Base-by-base conservation (phyloP, 257 asterid species). In the Lavandula angustifolia region DNA sequence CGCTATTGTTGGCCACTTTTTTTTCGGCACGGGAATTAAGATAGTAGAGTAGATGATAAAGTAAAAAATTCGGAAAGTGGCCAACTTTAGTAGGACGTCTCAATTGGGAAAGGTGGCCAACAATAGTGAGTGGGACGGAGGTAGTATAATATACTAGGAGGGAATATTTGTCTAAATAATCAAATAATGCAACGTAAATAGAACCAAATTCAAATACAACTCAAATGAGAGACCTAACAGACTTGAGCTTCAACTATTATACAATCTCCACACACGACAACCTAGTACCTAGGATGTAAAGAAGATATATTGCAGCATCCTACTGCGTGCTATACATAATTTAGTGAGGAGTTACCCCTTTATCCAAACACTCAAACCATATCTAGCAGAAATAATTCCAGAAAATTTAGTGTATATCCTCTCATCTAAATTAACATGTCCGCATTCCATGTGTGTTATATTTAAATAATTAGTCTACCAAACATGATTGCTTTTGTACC, bases 401-500 rank as follows among this genome's bases (percentile, higher is more conserved):
- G n/a, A 40, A 40, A 40, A 42, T 42, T 11, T 10, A 2, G 47
- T 0, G 47, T 10, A 42, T 42, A 10, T 0, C 47, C 47, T 42
- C 12, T 27, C 43, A 35, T 51, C 35, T 54, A 60, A 14, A 37
- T 49, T 34, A 49, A 48, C 17, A 29, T 29, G 22, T 47, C 49
- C 52, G 32, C 17, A 50, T 31, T 44, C 47, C 41, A 57, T 6
- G 43, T 6, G 40, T 33, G 14, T 4, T 17, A 35, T 53, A 54
- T 51, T 51, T 34, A 60, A 60, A 41, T 48, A 60, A 22, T 50
- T 37, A 44, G 22, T 46, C 40, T 22, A 50, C 53, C 38, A 22
- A 76, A 22, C 56, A 64, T 48, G 48, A 64, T 63, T 67, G 76
- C 62, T 46, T 70, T 44, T 71, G 66, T 56, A 92, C 99, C 99